A percentile compares a stretch with the other conserved stretches of the same genome.
Evolutionary conservation across 306 rosid species (phyloP).

Genomic region (Begonia loranthoides): DNA sequence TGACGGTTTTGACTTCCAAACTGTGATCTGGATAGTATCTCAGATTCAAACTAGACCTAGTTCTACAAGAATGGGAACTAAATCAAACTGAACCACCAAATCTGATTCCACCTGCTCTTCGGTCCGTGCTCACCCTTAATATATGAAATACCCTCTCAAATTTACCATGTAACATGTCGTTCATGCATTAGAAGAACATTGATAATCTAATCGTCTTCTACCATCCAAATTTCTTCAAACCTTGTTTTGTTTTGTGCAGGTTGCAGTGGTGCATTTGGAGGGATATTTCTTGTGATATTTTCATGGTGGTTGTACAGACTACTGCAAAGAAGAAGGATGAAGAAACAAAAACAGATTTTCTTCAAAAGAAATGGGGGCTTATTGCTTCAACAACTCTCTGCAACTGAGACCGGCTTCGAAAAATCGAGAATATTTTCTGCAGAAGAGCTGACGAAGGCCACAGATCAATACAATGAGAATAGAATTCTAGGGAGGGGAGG

Average conservation of each 20-base stretch:
- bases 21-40: too few relatives aligned
- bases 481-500: conserved; percentile 22
- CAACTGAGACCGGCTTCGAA: conserved; percentile 13
- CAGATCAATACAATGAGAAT: conserved; percentile 12
- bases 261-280: conserved; percentile 23
- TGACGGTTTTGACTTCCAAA: too few relatives aligned
- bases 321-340: conserved; percentile 14
- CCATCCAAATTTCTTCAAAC: too few relatives aligned
- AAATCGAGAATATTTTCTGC: conserved; percentile 25
- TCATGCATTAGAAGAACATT: too few relatives aligned
- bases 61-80: too few relatives aligned
- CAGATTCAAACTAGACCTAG: too few relatives aligned
- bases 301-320: conserved; percentile 17
- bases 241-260: conserved; percentile 14
- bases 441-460: conserved; percentile 36
- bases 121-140: too few relatives aligned
- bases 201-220: too few relatives aligned
- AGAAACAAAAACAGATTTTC: conserved; percentile 13
- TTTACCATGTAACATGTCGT: too few relatives aligned
- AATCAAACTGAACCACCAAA: too few relatives aligned
- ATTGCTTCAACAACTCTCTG: conserved; percentile 27
- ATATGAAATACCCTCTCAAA: too few relatives aligned
- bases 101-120: too few relatives aligned
- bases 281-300: conserved; percentile 20
- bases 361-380: conserved; percentile 52